Evolutionary conservation across 805 yeast genomes (phyloP), one percentile per base, ranked within the genome.

Genomic region (Candida loeiensis): DNA sequence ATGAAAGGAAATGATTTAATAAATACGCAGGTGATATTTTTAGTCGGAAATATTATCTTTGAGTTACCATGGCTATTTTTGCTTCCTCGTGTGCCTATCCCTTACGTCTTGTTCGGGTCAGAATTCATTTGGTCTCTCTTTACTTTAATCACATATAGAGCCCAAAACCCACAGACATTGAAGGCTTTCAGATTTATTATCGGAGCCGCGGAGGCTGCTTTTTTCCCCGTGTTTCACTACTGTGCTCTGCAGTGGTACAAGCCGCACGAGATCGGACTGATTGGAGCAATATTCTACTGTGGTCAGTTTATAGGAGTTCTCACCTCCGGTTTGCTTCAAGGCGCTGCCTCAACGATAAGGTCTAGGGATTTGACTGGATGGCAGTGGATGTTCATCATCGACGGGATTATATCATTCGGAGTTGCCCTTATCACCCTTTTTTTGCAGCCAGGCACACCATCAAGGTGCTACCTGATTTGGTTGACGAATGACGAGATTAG

Each of bases 401-500:
- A 56, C 40, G 58, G 55, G 4, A 13, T 43, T 5, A 48, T 56
- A 4, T 48, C 60, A 4, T 41, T 54, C 11, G 52, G 45, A 6
- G 49, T 55, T 9, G 58, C 53, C 1, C 20, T 51, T 14, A 24
- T 53, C 13, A 53, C 50, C 1, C 36, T 55, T 19, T 42, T 49
- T 27, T 43, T 50, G 44, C 47, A 48, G 21, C 62, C 66, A 13
- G 59, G 58, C 2, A 51, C 57, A 4, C 61, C 61, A 3, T 36
- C 46, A 26, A 45, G 45, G 30, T 72, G 80, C 51, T 73, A 74
- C 40, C 74, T 80, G 3, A 55, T 73, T 16, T 76, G 69, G 49
- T 55, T 80, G 18, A 67, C 77, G 0, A 81, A 77, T 46, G 79
- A 76, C 30, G 85, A 80, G 44, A 75, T 76, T 33, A 62, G 70